These are phyloP conservation scores for Hordeum marinum DNA, from an alignment of 176 grass and related monocot genomes.

Conservation along the genomic window DNA sequence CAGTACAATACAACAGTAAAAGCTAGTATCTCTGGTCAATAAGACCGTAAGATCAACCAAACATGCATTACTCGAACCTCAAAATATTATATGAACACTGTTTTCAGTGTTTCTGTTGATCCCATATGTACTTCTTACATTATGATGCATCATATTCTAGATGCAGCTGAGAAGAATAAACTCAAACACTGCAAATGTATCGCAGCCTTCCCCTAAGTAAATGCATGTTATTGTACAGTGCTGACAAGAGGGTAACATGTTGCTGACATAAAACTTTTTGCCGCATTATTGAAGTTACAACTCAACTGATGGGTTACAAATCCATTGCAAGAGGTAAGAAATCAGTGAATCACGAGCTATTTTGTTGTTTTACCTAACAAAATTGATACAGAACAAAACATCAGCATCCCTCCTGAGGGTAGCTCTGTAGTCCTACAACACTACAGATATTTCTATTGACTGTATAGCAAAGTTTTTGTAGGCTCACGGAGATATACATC, in stretches of 20 bases:
- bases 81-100: background rate
- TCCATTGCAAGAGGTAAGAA: slow-evolving; percentile 24
- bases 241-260: background rate
- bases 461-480: slow-evolving; percentile 67
- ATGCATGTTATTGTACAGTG: slow-evolving; percentile 10
- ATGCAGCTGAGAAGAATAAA: background rate
- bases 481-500: slow-evolving; percentile 65
- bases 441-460: slow-evolving; percentile 38
- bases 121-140: background rate
- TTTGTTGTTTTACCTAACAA: slow-evolving; percentile 33
- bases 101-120: background rate
- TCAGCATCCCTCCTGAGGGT: slow-evolving; percentile 34
- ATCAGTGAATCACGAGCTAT: slow-evolving; percentile 26
- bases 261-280: background rate
- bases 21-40: background rate
- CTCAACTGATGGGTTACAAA: slow-evolving; percentile 41
- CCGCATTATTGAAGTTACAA: slow-evolving; percentile 48
- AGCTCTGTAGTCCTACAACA: slow-evolving; percentile 36
- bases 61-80: background rate
- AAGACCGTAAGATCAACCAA: background rate
- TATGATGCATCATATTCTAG: background rate
- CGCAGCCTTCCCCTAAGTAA: background rate
- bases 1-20: background rate
- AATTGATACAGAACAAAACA: slow-evolving; percentile 44
- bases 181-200: background rate